Base-by-base conservation (phyloP, 495 filamentous ascomycete genomes). In the Penicillium bovifimosum region DNA sequence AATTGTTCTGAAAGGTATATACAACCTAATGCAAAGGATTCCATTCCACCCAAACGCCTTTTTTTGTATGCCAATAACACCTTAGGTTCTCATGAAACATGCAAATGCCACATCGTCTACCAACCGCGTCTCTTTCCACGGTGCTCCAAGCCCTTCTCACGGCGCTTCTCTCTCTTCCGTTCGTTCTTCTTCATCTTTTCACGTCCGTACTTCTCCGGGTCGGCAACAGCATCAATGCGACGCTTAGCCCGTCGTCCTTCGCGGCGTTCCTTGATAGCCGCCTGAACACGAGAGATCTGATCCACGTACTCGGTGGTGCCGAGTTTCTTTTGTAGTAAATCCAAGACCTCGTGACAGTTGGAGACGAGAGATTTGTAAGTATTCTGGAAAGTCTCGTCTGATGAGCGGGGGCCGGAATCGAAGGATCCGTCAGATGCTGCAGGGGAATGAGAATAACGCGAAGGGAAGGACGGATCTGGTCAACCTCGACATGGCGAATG, bases 171-270 rank as follows among this genome's bases (percentile, higher is more conserved):
- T 67, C 83, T 90, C 78, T 92, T 91, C 73, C 83, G 84, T 59
- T 91, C 91, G 51, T 86, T 83, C 73, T 86, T 92, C 70, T 84
- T 86, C 69, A 79, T 82, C 84, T 97, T 98, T 58, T 86, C 82
- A 61, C 76, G 76, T 9, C 83, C 88, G 52, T 79, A 80, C 58
- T 76, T 83, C 74, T 96, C 90, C 9, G 93, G 92, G 53, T 86
- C 81, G 26, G 76, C 79, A 16, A 98, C 84, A 26, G 86, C 86
- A 61, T 92, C 90, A 52, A 96, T 86, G 63, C 85, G 86, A 58
- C 93, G 76, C 79, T 98, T 96, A 47, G 73, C 78, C 35, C 85
- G 82, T 64, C 93, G 72, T 43, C 80, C 80, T 57, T 86, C 82
- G 54, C 93, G 78, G 60, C 84, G 80, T 61, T 76, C 77, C 61